These are phyloP conservation scores for Pseudozyma sp. DNA, from an alignment of 1,284 basidiomycete species.

Conservation along the genomic window DNA sequence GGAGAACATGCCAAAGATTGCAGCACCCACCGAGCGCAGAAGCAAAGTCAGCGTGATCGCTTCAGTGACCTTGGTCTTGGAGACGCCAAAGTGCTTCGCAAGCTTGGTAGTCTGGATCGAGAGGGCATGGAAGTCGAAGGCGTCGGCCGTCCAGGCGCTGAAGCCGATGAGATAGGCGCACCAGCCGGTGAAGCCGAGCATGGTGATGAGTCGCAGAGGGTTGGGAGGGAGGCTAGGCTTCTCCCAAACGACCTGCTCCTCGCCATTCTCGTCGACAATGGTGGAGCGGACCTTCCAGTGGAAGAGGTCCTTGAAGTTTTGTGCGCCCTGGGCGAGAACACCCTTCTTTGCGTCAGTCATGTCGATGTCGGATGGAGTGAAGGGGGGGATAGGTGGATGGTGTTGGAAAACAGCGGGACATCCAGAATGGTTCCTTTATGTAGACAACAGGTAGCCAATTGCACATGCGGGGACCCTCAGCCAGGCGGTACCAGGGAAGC, in stretches of 20 bases:
- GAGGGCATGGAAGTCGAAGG: constrained; percentile 54
- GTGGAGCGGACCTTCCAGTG: constrained; percentile 38
- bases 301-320: constrained; percentile 51
- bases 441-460: no score
- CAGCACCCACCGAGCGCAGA: constrained; percentile 52
- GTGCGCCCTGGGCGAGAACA: constrained; percentile 31
- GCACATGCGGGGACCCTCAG: no score
- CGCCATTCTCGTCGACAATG: constrained; percentile 47
- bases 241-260: constrained; percentile 38
- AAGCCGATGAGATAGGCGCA: constrained; percentile 51
- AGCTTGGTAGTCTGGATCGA: constrained; percentile 53
- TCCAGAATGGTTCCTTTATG: no score
- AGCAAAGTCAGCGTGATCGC: constrained; percentile 54
- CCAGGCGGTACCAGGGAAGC: no score
- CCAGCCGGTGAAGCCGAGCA: constrained; percentile 40
- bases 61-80: constrained; percentile 49
- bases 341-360: constrained; percentile 32
- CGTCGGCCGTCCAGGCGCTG: constrained; percentile 46
- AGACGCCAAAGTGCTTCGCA: constrained; percentile 42
- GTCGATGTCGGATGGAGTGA: background rate
- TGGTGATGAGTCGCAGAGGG: constrained; percentile 35
- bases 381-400: background rate
- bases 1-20: constrained; percentile 50
- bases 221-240: constrained; percentile 33
- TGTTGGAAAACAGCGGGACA: background rate